phyloP scores from a whole-genome alignment of 345 rosid genomes.

The Microthlaspi erraticum region DNA sequence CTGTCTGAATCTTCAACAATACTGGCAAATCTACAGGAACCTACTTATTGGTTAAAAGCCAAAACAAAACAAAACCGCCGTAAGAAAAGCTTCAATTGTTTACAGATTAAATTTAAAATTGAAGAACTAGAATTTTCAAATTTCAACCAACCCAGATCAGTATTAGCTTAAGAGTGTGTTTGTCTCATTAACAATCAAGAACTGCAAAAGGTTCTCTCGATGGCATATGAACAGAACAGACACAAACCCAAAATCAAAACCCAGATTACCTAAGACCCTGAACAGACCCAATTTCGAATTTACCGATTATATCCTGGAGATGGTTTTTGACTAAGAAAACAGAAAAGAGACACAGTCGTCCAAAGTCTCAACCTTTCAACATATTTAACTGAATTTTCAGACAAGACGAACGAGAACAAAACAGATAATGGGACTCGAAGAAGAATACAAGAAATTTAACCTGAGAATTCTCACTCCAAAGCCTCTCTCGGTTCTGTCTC shows the following conservation, averaged over 20 bases:
- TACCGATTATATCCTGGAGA: background rate
- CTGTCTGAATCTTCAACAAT: constrained; percentile 53
- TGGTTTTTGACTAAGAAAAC: background rate
- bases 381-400: background rate
- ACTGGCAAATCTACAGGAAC: constrained; percentile 35
- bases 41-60: background rate
- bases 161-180: background rate
- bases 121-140: too few relatives aligned
- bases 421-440: background rate
- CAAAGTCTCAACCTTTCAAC: constrained; percentile 26
- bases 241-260: too few relatives aligned
- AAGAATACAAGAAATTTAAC: constrained; percentile 29
- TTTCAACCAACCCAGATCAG: constrained; percentile 9
- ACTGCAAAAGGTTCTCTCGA: too few relatives aligned
- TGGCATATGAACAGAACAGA: too few relatives aligned
- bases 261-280: too few relatives aligned
- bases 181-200: background rate
- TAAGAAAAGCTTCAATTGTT: background rate
- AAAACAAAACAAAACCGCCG: background rate
- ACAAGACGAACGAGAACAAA: constrained; percentile 8
- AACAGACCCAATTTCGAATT: constrained; percentile 26
- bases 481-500: constrained; percentile 6
- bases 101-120: too few relatives aligned
- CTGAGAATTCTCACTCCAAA: constrained; percentile 32
- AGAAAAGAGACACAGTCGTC: background rate